phyloP scores from a whole-genome alignment of 2,329 filamentous ascomycete species.

The Xylariales sp. region DNA sequence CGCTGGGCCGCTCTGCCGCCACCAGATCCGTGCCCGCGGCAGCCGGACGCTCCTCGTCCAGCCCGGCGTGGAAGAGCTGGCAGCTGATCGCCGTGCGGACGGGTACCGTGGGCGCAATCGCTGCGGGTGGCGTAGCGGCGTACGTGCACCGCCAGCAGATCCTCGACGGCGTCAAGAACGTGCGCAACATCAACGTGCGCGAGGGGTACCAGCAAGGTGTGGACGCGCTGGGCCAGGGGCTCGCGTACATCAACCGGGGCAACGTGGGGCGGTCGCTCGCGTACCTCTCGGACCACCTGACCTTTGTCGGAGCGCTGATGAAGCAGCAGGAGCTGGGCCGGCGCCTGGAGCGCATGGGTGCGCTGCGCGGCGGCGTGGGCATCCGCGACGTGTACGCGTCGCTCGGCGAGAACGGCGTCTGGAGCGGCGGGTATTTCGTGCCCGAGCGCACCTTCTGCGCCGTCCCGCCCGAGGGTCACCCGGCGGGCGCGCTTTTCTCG shows the following conservation, averaged over 20 bases:
- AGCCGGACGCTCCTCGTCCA: slow-evolving; percentile 20
- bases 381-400: slow-evolving; percentile 74
- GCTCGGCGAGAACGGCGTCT: slow-evolving; percentile 66
- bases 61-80: slow-evolving; percentile 48
- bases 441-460: slow-evolving; percentile 77
- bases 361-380: slow-evolving; percentile 59
- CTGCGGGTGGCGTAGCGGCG: slow-evolving; percentile 74
- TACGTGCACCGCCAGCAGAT: slow-evolving; percentile 75
- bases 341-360: slow-evolving; percentile 59
- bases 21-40: slow-evolving; percentile 9
- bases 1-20: slow-evolving; percentile 19
- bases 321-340: slow-evolving; percentile 67
- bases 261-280: slow-evolving; percentile 64
- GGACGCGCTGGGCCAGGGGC: slow-evolving; percentile 46
- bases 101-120: slow-evolving; percentile 75
- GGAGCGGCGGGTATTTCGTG: slow-evolving; percentile 55
- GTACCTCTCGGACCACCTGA: slow-evolving; percentile 79
- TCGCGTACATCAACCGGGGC: slow-evolving; percentile 53
- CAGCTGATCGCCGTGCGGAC: slow-evolving; percentile 71
- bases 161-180: slow-evolving; percentile 37
- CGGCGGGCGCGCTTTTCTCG: slow-evolving; percentile 38
- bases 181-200: slow-evolving; percentile 43
- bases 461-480: slow-evolving; percentile 50
- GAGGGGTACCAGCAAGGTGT: slow-evolving; percentile 45
- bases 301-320: slow-evolving; percentile 78